Percentiles rank a stretch among this genome's conserved stretches.
These are phyloP conservation scores for Plantago ovata DNA, from an alignment of 257 asterid species.

Conservation along the genomic window DNA sequence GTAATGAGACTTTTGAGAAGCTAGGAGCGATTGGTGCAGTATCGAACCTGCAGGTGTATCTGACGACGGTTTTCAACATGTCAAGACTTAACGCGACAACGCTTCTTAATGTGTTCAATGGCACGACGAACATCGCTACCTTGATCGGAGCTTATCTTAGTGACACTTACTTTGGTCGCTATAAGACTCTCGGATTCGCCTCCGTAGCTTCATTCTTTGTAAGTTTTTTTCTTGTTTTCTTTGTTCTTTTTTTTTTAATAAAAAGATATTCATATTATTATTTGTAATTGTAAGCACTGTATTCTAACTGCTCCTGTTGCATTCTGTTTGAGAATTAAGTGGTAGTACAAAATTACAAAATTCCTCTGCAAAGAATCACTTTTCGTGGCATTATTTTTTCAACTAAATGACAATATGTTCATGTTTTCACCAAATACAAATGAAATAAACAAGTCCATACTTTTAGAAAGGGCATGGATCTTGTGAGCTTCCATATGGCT, in stretches of 20 bases:
- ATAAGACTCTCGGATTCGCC: conserved; percentile 55
- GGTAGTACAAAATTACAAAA: no score
- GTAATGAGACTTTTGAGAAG: conserved; percentile 84
- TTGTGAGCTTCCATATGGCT: no score
- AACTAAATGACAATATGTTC: no score
- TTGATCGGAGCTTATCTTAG: conserved; percentile 61
- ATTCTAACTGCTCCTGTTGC: no score
- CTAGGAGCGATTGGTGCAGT: conserved; percentile 75
- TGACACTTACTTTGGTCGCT: conserved; percentile 72
- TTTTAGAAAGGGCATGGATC: not conserved
- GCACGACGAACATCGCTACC: conserved; percentile 68
- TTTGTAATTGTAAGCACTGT: no score
- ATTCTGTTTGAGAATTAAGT: no score
- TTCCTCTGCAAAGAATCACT: no score
- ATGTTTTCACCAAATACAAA: not conserved
- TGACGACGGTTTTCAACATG: conserved; percentile 67
- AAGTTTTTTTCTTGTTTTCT: no score
- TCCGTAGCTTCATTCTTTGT: conserved; percentile 54
- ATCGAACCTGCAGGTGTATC: conserved; percentile 57
- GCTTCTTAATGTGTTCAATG: conserved; percentile 54
- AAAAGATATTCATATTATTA: no score
- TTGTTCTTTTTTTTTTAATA: no score
- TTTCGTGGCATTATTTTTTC: no score
- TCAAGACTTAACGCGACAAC: conserved; percentile 48
- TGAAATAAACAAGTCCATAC: not conserved